Conservation (phyloP, 495 filamentous ascomycete species). For the Aspergillus saccharolyticus region DNA sequence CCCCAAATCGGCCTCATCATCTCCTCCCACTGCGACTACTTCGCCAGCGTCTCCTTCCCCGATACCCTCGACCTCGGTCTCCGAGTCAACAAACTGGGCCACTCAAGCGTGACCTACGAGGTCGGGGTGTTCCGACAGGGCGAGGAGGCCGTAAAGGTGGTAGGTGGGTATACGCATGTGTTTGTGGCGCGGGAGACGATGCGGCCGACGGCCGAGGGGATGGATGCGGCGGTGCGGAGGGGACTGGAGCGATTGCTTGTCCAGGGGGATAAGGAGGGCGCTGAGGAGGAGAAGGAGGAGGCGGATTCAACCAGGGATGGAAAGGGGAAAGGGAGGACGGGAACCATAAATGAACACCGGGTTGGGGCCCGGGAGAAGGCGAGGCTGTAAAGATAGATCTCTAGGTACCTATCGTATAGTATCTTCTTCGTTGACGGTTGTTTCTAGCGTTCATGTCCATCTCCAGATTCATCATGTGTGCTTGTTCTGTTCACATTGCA, state of each 20-base stretch:
- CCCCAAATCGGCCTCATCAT: conserved; percentile 75
- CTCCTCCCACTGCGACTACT: conserved; percentile 77
- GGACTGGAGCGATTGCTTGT: conserved; percentile 46
- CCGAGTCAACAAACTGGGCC: conserved; percentile 76
- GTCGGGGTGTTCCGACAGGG: conserved; percentile 79
- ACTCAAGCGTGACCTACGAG: conserved; percentile 89
- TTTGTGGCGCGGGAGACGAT: conserved; percentile 74
- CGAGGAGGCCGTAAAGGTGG: conserved; percentile 70
- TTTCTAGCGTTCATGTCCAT: no score
- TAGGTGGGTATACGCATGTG: conserved; percentile 85
- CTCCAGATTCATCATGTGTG: no score
- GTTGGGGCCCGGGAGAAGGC: no score
- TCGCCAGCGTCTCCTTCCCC: conserved; percentile 78
- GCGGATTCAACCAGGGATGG: no score
- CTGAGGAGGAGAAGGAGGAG: no score
- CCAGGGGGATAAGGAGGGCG: conserved; percentile 8
- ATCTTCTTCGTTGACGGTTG: no score
- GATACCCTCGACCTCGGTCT: conserved; percentile 75
- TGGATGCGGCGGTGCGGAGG: conserved; percentile 40
- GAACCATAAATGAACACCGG: no score
- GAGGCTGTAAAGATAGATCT: conserved; percentile 22
- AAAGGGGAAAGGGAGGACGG: no score
- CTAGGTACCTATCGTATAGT: no score
- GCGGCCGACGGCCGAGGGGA: conserved; percentile 51
- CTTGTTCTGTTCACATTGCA: no score